These are phyloP conservation scores for Sclerospora graminicola DNA, from an alignment of 352 stramenopile species.

Conservation along the genomic window DNA sequence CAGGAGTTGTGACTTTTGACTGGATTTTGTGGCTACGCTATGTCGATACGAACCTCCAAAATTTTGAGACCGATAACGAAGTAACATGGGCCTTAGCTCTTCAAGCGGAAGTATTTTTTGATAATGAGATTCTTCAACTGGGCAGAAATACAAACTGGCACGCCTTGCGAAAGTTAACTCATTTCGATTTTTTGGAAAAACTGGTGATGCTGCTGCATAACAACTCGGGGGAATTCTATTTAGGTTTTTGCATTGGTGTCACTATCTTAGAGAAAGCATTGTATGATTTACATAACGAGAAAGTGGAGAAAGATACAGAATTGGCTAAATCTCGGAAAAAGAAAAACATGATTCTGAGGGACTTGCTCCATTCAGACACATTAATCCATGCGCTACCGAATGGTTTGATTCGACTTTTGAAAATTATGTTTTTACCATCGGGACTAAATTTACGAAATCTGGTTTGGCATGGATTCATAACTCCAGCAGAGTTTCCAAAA, in stretches of 20 bases:
- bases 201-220: slow-evolving; percentile 16
- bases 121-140: neutral
- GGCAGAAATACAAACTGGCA: neutral
- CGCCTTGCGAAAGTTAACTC: slow-evolving; percentile 12
- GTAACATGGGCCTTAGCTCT: slow-evolving; percentile 29
- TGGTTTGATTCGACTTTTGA: slow-evolving; percentile 35
- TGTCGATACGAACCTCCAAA: slow-evolving; percentile 4
- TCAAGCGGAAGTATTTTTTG: slow-evolving; percentile 22
- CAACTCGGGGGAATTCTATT: slow-evolving; percentile 36
- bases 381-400: slow-evolving; percentile 21
- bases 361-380: slow-evolving; percentile 38
- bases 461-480: slow-evolving; percentile 60
- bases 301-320: neutral
- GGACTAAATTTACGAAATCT: slow-evolving; percentile 59
- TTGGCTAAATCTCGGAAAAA: slow-evolving; percentile 16
- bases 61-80: slow-evolving; percentile 15
- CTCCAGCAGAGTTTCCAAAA: slow-evolving; percentile 38
- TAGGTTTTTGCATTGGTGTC: slow-evolving; percentile 41
- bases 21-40: slow-evolving; percentile 13
- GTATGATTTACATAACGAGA: slow-evolving; percentile 39
- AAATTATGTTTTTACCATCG: slow-evolving; percentile 45
- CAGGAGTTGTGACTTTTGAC: slow-evolving; percentile 15
- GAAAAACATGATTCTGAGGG: slow-evolving; percentile 60
- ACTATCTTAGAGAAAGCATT: slow-evolving; percentile 53
- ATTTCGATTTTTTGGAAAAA: slow-evolving; percentile 15